These are phyloP conservation scores for Boletales sp. DNA, from an alignment of 768 basidiomycete species.

Conservation along the genomic window DNA sequence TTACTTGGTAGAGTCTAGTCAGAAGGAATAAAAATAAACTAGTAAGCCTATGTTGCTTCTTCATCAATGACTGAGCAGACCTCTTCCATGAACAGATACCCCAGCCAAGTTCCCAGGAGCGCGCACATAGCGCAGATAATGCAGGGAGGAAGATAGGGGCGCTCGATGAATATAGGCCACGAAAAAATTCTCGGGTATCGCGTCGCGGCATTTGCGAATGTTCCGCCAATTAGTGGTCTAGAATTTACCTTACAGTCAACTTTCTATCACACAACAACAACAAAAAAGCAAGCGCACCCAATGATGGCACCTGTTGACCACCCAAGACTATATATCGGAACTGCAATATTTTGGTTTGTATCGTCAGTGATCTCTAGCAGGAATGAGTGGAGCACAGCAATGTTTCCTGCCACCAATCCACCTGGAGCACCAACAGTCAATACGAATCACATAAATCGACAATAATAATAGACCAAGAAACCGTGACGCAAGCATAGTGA, in stretches of 20 bases:
- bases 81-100: conserved; percentile 6
- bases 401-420: conserved; percentile 8
- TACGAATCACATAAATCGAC: neutral
- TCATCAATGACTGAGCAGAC: neutral
- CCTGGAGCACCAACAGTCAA: neutral
- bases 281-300: neutral
- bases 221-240: conserved; percentile 8
- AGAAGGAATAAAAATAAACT: neutral
- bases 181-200: conserved; percentile 1
- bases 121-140: neutral
- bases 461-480: conserved; percentile 1
- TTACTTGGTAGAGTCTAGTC: conserved; percentile 5
- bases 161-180: conserved; percentile 5
- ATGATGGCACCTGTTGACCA: neutral
- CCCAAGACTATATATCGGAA: conserved; percentile 9
- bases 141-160: conserved; percentile 8
- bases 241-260: neutral
- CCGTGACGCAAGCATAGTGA: conserved; percentile 2
- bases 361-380: conserved; percentile 12
- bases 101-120: conserved; percentile 1
- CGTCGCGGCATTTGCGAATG: conserved; percentile 4
- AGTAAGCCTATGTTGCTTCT: too few relatives aligned
- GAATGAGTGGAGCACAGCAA: conserved; percentile 8
- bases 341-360: conserved; percentile 10
- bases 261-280: neutral